phyloP scores from a whole-genome alignment of 73 alveolate genomes.

The Paramecium sexaurelia region DNA sequence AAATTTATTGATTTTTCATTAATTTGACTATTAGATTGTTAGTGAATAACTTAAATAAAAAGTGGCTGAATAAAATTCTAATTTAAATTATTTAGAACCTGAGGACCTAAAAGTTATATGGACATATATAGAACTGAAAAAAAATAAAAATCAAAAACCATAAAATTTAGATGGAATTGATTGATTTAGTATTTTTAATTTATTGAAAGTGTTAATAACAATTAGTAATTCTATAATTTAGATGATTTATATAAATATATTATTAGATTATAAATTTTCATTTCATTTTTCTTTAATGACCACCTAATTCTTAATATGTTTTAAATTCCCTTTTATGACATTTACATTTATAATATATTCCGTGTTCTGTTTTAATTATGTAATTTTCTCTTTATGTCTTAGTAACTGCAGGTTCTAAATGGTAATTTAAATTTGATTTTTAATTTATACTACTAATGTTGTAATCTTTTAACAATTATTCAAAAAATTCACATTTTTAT shows the following conservation, averaged over 20 bases:
- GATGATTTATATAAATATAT: too few relatives aligned
- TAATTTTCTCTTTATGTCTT: neutral
- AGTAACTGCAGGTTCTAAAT: neutral
- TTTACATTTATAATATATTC: neutral
- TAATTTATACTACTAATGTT: neutral
- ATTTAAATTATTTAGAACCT: neutral
- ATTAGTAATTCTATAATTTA: neutral
- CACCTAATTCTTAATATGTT: neutral
- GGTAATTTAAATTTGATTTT: neutral
- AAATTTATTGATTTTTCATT: conserved; percentile 25
- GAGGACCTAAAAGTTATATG: conserved; percentile 21
- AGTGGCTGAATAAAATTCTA: neutral
- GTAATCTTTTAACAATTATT: too few relatives aligned
- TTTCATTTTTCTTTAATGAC: neutral
- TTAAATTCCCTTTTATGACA: neutral
- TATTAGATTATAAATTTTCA: neutral
- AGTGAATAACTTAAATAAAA: neutral
- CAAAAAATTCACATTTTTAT: too few relatives aligned
- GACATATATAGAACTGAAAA: conserved; percentile 16
- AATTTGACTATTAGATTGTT: conserved; percentile 4
- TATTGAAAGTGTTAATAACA: neutral
- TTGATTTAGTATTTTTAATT: neutral
- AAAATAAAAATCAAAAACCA: neutral
- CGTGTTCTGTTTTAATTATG: neutral
- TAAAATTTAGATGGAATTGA: neutral